Percentiles rank a stretch among this genome's conserved stretches.
Evolutionary conservation across 805 yeast species (phyloP).

Genomic region (Candida khao-thaluensis): DNA sequence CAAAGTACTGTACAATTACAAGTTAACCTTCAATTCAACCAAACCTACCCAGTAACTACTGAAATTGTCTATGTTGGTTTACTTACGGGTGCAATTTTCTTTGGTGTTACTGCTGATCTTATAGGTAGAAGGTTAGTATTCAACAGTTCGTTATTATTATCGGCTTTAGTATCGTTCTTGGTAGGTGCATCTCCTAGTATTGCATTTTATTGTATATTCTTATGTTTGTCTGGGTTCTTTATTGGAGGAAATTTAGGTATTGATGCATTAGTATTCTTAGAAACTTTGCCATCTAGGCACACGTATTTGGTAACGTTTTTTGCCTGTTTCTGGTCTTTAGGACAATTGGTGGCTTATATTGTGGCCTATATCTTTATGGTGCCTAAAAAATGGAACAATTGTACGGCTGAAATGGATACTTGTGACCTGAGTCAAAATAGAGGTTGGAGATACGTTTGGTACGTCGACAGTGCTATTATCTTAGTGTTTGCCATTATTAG

Average conservation of each 20-base stretch:
- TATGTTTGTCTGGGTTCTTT: slow-evolving; percentile 22
- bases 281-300: slow-evolving; percentile 26
- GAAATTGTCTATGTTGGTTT: slow-evolving; percentile 42
- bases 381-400: slow-evolving; percentile 26
- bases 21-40: slow-evolving; percentile 48
- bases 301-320: slow-evolving; percentile 27
- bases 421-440: slow-evolving; percentile 49
- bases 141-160: slow-evolving; percentile 26
- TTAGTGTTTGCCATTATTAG: slow-evolving; percentile 31
- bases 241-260: slow-evolving; percentile 31
- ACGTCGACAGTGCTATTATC: slow-evolving; percentile 51
- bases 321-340: slow-evolving; percentile 63
- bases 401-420: slow-evolving; percentile 36
- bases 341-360: slow-evolving; percentile 52
- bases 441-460: slow-evolving; percentile 61
- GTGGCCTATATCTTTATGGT: slow-evolving; percentile 57
- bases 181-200: slow-evolving; percentile 27
- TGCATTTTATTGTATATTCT: slow-evolving; percentile 25
- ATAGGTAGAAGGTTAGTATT: slow-evolving; percentile 55
- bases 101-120: slow-evolving; percentile 57
- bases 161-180: slow-evolving; percentile 23
- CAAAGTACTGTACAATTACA: slow-evolving; percentile 47
- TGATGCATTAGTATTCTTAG: slow-evolving; percentile 28
- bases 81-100: slow-evolving; percentile 50
- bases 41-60: slow-evolving; percentile 43